These are phyloP conservation scores for Calonectria hongkongensis DNA, from an alignment of 2,329 filamentous ascomycete genomes.

Conservation along the genomic window DNA sequence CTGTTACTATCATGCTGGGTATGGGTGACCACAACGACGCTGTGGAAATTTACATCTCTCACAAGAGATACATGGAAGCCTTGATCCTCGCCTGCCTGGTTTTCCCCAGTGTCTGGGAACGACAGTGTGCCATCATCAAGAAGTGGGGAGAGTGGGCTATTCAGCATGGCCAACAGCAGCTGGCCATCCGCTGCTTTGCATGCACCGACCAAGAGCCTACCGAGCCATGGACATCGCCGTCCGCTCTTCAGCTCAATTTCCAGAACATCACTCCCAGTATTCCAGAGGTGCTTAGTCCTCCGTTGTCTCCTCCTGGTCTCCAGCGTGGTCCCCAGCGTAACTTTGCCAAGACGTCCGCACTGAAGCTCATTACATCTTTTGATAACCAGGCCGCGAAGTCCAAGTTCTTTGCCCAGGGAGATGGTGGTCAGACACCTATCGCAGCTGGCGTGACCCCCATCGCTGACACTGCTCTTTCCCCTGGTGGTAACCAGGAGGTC, in stretches of 20 bases:
- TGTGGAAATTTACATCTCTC: slow-evolving; percentile 96
- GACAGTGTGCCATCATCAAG: slow-evolving; percentile 89
- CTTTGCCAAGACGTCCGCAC: slow-evolving; percentile 86
- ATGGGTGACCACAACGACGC: slow-evolving; percentile 95
- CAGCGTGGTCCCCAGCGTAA: slow-evolving; percentile 75
- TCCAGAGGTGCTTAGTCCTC: slow-evolving; percentile 79
- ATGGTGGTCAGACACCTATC: slow-evolving; percentile 82
- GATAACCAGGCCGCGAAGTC: slow-evolving; percentile 77
- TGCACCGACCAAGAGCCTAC: slow-evolving; percentile 90
- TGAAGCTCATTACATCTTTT: slow-evolving; percentile 95
- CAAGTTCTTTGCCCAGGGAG: slow-evolving; percentile 76
- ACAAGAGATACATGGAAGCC: slow-evolving; percentile 94
- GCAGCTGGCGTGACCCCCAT: slow-evolving; percentile 92
- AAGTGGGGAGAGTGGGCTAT: slow-evolving; percentile 97
- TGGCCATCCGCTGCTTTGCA: slow-evolving; percentile 94
- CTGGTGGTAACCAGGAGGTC: slow-evolving; percentile 75
- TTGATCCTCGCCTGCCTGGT: slow-evolving; percentile 89
- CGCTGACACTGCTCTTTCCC: slow-evolving; percentile 80
- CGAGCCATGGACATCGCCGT: slow-evolving; percentile 91
- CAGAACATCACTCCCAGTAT: slow-evolving; percentile 73
- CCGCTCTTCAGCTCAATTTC: slow-evolving; percentile 78
- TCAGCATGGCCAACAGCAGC: slow-evolving; percentile 88
- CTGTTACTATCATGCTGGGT: slow-evolving; percentile 93
- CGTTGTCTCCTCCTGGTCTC: slow-evolving; percentile 82
- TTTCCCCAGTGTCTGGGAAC: slow-evolving; percentile 91